These are phyloP conservation scores for Apiotrichum mycotoxinovorans DNA, from an alignment of 1,284 basidiomycete species.

Conservation along the genomic window DNA sequence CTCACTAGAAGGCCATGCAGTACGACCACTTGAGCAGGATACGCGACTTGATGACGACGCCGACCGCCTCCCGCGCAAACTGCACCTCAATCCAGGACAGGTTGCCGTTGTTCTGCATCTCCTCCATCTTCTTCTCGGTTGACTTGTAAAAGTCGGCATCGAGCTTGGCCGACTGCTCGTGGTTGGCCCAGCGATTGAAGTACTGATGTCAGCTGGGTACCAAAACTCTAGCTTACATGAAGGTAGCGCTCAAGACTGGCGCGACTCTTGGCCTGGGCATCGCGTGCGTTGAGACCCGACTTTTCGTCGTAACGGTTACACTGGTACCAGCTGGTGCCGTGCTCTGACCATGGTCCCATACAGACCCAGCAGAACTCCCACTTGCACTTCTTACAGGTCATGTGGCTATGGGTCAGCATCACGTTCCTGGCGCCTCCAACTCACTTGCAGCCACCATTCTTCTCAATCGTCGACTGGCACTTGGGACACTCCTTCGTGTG, in stretches of 20 bases:
- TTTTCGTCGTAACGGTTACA: constrained; percentile 98
- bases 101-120: constrained; percentile 88
- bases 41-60: constrained; percentile 82
- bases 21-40: constrained; percentile 99
- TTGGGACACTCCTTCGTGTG: constrained; percentile 97
- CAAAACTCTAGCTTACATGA: constrained; percentile 63
- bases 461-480: constrained; percentile 96
- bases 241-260: constrained; percentile 91
- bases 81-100: constrained; percentile 99
- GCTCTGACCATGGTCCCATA: constrained; percentile 91
- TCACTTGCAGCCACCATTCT: constrained; percentile 99
- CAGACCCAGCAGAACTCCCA: constrained; percentile 69
- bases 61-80: constrained; percentile 96
- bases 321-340: constrained; percentile 95
- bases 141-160: constrained; percentile 86
- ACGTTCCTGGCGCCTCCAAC: constrained; percentile 46
- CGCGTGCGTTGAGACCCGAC: constrained; percentile 78
- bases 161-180: constrained; percentile 95
- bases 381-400: constrained; percentile 99
- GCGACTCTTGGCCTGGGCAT: constrained; percentile 81
- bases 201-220: constrained; percentile 57
- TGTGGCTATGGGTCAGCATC: constrained; percentile 62
- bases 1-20: constrained; percentile 92
- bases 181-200: constrained; percentile 97
- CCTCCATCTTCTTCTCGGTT: constrained; percentile 99